These are phyloP conservation scores for Metschnikowia drakensbergensis DNA, from an alignment of 805 yeast species.

Conservation along the genomic window DNA sequence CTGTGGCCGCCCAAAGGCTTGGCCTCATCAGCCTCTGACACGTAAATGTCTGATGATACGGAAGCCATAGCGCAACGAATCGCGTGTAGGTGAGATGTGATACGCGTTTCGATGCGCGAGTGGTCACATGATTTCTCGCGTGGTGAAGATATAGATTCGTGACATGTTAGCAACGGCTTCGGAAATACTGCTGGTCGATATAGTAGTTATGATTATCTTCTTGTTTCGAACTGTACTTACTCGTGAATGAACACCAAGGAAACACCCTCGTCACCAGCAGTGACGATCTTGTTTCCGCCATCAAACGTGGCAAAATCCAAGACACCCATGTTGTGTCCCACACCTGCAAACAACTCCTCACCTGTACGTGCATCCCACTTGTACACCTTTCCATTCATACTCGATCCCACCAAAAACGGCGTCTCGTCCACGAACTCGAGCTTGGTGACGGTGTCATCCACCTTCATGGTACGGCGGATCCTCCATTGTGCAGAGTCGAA, in stretches of 20 bases:
- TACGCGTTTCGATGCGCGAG: conserved; percentile 1
- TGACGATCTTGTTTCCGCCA: conserved; percentile 64
- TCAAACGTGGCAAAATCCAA: conserved; percentile 74
- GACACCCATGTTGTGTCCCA: conserved; percentile 93
- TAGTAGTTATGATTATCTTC: neutral
- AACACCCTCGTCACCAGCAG: conserved; percentile 98
- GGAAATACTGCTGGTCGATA: neutral
- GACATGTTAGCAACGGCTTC: too few relatives aligned
- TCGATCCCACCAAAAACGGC: conserved; percentile 62
- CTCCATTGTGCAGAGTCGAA: conserved; percentile 87
- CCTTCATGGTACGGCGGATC: conserved; percentile 63
- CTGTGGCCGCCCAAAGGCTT: conserved; percentile 2
- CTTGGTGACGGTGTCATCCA: conserved; percentile 83
- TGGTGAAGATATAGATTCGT: neutral
- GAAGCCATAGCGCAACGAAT: neutral
- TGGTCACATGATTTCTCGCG: neutral
- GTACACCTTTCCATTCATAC: conserved; percentile 82
- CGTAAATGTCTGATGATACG: conserved; percentile 1
- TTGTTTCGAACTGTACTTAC: neutral
- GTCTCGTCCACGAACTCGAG: conserved; percentile 59
- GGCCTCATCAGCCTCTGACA: conserved; percentile 1
- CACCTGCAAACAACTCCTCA: conserved; percentile 67
- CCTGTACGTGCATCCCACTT: conserved; percentile 91
- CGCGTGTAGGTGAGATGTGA: neutral
- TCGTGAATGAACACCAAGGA: conserved; percentile 55